These are phyloP conservation scores for Sphagnum contortum DNA, from an alignment of 225 moss, liverwort and hornwort species.

Conservation along the genomic window DNA sequence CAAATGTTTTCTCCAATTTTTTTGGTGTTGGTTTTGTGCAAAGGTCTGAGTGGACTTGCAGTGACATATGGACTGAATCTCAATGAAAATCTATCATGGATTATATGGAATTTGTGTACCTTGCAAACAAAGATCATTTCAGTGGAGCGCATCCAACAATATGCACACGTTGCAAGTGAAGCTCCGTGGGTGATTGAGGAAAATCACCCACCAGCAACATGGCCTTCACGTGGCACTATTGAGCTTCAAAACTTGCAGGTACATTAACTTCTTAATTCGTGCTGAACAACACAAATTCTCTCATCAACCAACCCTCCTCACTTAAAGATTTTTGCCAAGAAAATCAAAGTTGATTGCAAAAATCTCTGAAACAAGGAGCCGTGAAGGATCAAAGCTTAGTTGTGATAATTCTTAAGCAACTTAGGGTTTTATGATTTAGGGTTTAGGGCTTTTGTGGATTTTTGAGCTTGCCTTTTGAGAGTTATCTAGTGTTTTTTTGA, in stretches of 20 bases:
- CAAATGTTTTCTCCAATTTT: too few species aligned
- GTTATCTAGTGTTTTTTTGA: neutral
- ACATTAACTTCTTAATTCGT: neutral
- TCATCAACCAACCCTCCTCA: too few species aligned
- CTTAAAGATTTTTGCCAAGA: too few species aligned
- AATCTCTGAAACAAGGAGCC: too few species aligned
- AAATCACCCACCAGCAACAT: constrained; percentile 22
- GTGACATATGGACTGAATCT: constrained; percentile 56
- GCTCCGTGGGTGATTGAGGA: constrained; percentile 29
- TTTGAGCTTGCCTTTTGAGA: neutral
- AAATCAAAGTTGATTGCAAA: too few species aligned
- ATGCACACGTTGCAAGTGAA: constrained; percentile 25
- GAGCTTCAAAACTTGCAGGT: constrained; percentile 40
- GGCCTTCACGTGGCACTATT: constrained; percentile 41
- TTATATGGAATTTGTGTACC: constrained; percentile 27
- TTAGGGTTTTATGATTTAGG: neutral
- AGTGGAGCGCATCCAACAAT: constrained; percentile 42
- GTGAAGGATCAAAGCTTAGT: too few species aligned
- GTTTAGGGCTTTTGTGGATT: neutral
- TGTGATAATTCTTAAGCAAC: neutral
- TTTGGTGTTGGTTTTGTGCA: neutral
- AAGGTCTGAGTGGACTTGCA: constrained; percentile 80
- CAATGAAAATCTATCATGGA: constrained; percentile 21
- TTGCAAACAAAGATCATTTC: constrained; percentile 35
- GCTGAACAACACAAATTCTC: neutral